Percentiles rank a stretch among this genome's conserved stretches.
These are phyloP conservation scores for Penicillium digitatum DNA, from an alignment of 2,329 filamentous ascomycete genomes.

Conservation along the genomic window DNA sequence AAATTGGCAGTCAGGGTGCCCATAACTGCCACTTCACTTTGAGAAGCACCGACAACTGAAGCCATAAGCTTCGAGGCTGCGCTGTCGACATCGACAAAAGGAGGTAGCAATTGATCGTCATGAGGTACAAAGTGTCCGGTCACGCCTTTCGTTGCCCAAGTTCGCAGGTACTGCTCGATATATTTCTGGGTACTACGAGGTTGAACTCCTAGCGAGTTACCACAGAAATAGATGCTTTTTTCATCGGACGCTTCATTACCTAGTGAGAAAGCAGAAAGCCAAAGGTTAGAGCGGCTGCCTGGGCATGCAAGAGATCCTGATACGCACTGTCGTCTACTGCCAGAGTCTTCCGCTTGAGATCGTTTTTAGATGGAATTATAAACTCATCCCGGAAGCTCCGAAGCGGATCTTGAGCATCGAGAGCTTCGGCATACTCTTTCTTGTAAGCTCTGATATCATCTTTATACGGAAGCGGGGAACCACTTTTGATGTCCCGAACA, in stretches of 20 bases:
- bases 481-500: conserved; percentile 26
- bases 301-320: background rate
- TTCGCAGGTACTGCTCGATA: conserved; percentile 68
- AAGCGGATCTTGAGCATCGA: conserved; percentile 62
- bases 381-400: conserved; percentile 65
- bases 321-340: conserved; percentile 29
- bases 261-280: background rate
- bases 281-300: background rate
- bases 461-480: conserved; percentile 28
- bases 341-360: conserved; percentile 63
- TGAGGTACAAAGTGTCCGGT: conserved; percentile 74
- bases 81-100: conserved; percentile 77
- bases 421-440: conserved; percentile 42
- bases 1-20: conserved; percentile 79
- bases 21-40: conserved; percentile 79
- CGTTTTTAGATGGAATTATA: conserved; percentile 68
- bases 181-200: conserved; percentile 64
- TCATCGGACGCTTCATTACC: conserved; percentile 38
- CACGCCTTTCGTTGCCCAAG: conserved; percentile 81
- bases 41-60: conserved; percentile 68
- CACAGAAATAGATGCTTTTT: conserved; percentile 73
- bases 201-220: conserved; percentile 84
- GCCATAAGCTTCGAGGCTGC: conserved; percentile 66
- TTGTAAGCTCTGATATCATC: conserved; percentile 35
- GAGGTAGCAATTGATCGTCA: conserved; percentile 61